Percentiles rank a stretch among this genome's conserved stretches.
Conservation (phyloP, 345 rosid genomes). For the Moricandia moricandioides region DNA sequence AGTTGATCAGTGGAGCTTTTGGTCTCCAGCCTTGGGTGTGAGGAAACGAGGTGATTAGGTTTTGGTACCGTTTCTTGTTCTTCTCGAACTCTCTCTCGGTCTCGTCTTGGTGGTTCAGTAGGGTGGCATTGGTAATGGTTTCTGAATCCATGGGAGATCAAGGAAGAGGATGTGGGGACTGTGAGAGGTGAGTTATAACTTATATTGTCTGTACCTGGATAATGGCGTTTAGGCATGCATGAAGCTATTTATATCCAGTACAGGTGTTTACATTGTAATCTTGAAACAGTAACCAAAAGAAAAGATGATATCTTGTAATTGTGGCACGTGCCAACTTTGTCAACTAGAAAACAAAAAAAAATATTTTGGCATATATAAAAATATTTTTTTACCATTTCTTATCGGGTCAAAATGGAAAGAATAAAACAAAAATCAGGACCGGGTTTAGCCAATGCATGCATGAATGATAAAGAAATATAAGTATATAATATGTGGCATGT, state of each 20-base stretch:
- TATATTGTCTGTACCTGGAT: neutral
- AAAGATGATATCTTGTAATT: neutral
- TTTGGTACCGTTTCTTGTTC: neutral
- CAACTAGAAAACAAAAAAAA: no score
- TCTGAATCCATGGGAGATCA: neutral
- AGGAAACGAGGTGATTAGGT: neutral
- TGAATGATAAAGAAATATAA: neutral
- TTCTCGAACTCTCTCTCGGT: neutral
- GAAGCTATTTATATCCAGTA: slow-evolving; percentile 5
- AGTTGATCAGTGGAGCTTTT: neutral
- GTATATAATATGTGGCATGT: neutral
- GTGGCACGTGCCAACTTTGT: neutral
- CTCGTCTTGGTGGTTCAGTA: neutral
- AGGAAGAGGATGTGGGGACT: neutral
- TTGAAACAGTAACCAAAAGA: neutral
- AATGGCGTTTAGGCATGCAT: neutral
- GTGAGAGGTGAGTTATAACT: neutral
- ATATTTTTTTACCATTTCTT: no score
- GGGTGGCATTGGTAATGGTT: neutral
- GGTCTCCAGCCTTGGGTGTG: neutral
- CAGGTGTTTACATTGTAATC: neutral
- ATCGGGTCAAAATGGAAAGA: neutral
- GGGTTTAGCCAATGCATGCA: neutral
- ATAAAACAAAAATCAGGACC: neutral
- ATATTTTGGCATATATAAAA: no score